A percentile compares a stretch with the other conserved stretches of the same genome.
phyloP scores from a whole-genome alignment of 768 basidiomycete genomes.

The Boletus sp. region DNA sequence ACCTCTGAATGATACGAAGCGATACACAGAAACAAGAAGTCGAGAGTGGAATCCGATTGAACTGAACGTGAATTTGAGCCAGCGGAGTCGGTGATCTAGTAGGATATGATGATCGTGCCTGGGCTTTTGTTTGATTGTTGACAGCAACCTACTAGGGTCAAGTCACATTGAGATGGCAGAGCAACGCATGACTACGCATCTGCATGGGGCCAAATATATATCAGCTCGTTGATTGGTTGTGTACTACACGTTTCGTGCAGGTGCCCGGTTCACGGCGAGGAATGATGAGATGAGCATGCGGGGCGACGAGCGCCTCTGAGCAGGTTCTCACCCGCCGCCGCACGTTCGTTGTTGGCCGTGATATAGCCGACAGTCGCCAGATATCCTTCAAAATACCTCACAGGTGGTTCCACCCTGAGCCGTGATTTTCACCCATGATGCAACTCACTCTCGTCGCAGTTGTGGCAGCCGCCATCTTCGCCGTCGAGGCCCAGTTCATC shows the following conservation, averaged over 20 bases:
- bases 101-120: no score
- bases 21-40: no score
- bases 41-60: no score
- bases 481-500: conserved; percentile 18
- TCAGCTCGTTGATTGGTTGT: not conserved
- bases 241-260: not conserved
- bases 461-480: conserved; percentile 5
- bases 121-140: no score
- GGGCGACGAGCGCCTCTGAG: not conserved
- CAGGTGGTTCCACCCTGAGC: no score
- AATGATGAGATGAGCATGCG: not conserved
- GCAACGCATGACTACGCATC: no score
- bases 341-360: conserved; percentile 1
- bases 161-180: no score
- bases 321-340: not conserved
- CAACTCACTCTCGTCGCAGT: conserved; percentile 4
- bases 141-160: no score
- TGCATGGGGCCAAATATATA: no score
- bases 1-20: no score
- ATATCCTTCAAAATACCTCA: not conserved
- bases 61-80: no score
- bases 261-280: not conserved
- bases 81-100: no score
- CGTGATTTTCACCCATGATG: conserved; percentile 2
- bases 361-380: not conserved